Conservation (phyloP, 2,329 filamentous ascomycete species). For the Fusarium sacchari region DNA sequence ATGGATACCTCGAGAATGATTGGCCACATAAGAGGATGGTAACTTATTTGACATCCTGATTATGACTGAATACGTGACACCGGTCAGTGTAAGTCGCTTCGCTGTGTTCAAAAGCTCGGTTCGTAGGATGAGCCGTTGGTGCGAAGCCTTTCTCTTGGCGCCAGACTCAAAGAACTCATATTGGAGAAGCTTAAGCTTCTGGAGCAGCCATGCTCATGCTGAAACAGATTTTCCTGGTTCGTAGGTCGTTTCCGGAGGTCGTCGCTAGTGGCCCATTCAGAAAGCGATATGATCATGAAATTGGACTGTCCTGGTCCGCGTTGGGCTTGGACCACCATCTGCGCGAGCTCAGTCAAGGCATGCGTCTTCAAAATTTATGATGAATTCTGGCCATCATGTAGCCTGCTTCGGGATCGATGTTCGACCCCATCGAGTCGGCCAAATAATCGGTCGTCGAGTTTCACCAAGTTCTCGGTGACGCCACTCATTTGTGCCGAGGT, state of each 20-base stretch:
- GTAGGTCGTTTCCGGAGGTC: accelerated
- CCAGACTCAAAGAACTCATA: accelerated
- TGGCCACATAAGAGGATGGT: not conserved
- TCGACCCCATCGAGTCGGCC: not conserved
- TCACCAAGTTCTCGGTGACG: not conserved
- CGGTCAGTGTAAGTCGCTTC: not conserved
- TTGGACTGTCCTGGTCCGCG: not conserved
- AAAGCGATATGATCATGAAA: not conserved
- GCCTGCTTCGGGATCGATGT: not conserved
- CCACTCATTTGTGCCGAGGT: no score
- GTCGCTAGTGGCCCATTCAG: not conserved
- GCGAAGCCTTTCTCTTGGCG: not conserved
- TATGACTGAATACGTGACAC: not conserved
- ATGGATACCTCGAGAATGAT: not conserved
- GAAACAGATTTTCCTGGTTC: not conserved
- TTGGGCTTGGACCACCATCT: not conserved
- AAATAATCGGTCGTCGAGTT: not conserved
- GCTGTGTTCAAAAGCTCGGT: not conserved
- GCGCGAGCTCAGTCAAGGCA: not conserved
- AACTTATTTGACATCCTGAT: not conserved
- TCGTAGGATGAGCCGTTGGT: not conserved
- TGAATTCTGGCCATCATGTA: not conserved
- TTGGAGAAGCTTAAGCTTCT: not conserved
- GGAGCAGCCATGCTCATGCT: not conserved
- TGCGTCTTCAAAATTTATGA: not conserved